phyloP scores from a whole-genome alignment of 192 early-diverging fungal species.

The Nowakowskiella sp. region DNA sequence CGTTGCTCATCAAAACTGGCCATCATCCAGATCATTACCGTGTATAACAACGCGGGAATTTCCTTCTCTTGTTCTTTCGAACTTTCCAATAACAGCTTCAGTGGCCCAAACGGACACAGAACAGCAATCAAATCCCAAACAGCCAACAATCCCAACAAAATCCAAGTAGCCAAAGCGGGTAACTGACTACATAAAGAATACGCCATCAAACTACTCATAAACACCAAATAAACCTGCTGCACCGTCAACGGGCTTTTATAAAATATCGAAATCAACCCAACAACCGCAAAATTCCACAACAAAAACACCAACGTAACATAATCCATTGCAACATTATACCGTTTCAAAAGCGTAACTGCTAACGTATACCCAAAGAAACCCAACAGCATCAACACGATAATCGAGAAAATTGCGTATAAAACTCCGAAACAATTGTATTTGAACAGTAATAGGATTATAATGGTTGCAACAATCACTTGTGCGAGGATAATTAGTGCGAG shows the following conservation, averaged over 20 bases:
- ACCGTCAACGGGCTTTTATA: constrained; percentile 73
- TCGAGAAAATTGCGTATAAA: constrained; percentile 64
- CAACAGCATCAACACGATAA: constrained; percentile 62
- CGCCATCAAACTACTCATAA: constrained; percentile 78
- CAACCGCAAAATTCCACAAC: constrained; percentile 69
- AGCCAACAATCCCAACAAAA: constrained; percentile 65
- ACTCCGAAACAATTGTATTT: constrained; percentile 72
- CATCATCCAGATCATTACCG: constrained; percentile 69
- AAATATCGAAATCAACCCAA: constrained; percentile 66
- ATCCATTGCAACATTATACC: constrained; percentile 54
- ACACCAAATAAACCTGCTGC: constrained; percentile 68
- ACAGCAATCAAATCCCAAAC: constrained; percentile 86
- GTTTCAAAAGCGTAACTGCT: constrained; percentile 22
- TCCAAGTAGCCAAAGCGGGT: constrained; percentile 73
- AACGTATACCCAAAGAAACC: constrained; percentile 71
- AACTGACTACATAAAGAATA: constrained; percentile 59
- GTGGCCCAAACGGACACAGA: constrained; percentile 81
- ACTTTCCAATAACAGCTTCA: constrained; percentile 71
- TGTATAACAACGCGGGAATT: constrained; percentile 69
- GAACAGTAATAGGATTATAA: constrained; percentile 68
- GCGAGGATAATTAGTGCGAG: constrained; percentile 66
- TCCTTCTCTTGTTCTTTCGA: constrained; percentile 64
- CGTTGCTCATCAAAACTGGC: constrained; percentile 50
- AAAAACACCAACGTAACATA: constrained; percentile 65
- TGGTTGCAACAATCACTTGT: constrained; percentile 70